Evolutionary conservation across 306 rosid genomes (phyloP).

Genomic region (Rosa multiflora): DNA sequence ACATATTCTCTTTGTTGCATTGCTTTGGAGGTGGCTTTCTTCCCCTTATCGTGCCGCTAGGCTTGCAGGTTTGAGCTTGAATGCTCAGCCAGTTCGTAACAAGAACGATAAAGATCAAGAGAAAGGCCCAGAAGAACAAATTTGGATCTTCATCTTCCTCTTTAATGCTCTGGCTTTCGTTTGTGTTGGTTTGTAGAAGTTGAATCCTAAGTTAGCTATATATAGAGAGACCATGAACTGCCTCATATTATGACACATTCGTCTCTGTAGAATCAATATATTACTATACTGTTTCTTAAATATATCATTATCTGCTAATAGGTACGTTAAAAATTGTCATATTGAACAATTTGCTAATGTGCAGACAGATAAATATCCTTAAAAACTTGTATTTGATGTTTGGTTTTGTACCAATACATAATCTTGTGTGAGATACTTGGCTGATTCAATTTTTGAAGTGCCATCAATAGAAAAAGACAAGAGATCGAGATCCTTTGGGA

Average conservation of each 20-base stretch:
- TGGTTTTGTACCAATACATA: background rate
- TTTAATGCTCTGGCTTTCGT: background rate
- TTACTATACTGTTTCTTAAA: background rate
- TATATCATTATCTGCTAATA: background rate
- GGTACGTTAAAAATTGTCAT: background rate
- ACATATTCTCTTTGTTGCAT: slow-evolving; percentile 40
- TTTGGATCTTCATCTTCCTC: background rate
- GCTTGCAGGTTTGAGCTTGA: slow-evolving; percentile 25
- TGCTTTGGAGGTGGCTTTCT: slow-evolving; percentile 27
- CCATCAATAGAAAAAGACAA: background rate
- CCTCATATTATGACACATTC: background rate
- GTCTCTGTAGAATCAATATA: no score
- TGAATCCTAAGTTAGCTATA: background rate
- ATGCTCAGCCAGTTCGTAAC: background rate
- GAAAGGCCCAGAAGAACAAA: background rate
- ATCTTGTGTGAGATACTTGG: background rate
- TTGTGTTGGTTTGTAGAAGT: background rate
- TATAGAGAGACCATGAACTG: background rate
- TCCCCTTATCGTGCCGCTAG: slow-evolving; percentile 19
- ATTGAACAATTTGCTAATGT: background rate
- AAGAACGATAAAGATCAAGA: background rate
- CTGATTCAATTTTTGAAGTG: no score
- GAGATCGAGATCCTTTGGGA: background rate
- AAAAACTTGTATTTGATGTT: background rate
- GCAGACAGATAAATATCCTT: background rate